Percentiles rank a stretch among this genome's conserved stretches.
phyloP scores from a whole-genome alignment of 208 protist genomes.

The Leishmania tropica region DNA sequence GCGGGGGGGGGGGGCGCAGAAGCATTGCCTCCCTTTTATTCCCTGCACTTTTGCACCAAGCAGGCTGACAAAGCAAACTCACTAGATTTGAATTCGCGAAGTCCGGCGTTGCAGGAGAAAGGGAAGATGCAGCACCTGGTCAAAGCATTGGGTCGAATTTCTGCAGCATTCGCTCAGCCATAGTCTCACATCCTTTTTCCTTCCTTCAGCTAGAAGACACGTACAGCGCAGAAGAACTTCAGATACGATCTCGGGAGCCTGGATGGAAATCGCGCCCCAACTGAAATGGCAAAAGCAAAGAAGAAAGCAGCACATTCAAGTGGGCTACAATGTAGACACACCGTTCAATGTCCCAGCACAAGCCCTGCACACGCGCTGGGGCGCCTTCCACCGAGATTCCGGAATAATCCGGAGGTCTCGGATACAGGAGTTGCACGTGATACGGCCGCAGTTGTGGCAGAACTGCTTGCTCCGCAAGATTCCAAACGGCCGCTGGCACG shows the following conservation, averaged over 20 bases:
- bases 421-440: constrained; percentile 83
- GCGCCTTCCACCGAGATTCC: constrained; percentile 33
- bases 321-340: neutral
- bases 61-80: neutral
- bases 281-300: constrained; percentile 4
- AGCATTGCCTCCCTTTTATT: neutral
- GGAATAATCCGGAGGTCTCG: constrained; percentile 42
- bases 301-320: neutral
- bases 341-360: constrained; percentile 31
- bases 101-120: neutral
- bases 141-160: neutral
- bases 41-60: neutral
- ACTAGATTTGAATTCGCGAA: neutral
- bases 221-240: neutral
- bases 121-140: neutral
- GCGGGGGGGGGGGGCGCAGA: too few species aligned
- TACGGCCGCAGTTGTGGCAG: constrained; percentile 86
- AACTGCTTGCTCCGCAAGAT: constrained; percentile 66
- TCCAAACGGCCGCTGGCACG: constrained; percentile 67
- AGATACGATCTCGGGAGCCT: neutral
- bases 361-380: constrained; percentile 53
- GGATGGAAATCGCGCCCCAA: neutral
- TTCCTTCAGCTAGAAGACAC: constrained; percentile 1
- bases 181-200: neutral
- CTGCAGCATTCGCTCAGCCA: neutral